A percentile compares a stretch with the other conserved stretches of the same genome.
phyloP scores from a whole-genome alignment of 371 early-diverging fungal genomes.

The Blakeslea trispora region DNA sequence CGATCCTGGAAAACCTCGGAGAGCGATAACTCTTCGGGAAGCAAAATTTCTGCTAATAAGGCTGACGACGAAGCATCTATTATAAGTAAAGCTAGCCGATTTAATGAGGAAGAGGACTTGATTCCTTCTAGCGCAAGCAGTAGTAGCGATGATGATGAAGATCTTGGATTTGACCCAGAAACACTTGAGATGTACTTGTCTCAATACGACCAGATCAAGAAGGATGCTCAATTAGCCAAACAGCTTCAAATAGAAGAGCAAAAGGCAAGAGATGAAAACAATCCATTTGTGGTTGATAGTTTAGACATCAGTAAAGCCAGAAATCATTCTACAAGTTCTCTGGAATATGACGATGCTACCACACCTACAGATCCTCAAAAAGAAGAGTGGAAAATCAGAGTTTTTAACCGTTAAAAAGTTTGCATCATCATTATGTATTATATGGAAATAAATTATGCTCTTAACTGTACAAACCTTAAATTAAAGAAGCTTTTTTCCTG shows the following conservation, averaged over 20 bases:
- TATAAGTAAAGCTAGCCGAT: slow-evolving; percentile 21
- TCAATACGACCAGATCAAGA: slow-evolving; percentile 28
- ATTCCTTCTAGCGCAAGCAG: slow-evolving; percentile 7
- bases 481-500: no score
- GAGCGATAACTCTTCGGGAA: slow-evolving; percentile 6
- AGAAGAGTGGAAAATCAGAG: slow-evolving; percentile 24
- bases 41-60: not conserved
- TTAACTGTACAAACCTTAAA: no score
- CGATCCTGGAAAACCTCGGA: slow-evolving; percentile 30
- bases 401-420: slow-evolving; percentile 13
- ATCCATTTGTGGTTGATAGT: slow-evolving; percentile 22
- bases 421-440: not conserved
- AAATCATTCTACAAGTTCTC: not conserved
- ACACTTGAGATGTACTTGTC: slow-evolving; percentile 20
- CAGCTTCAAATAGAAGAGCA: slow-evolving; percentile 23
- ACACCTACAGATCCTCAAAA: slow-evolving; percentile 5
- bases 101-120: slow-evolving; percentile 22
- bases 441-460: no score
- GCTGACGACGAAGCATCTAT: slow-evolving; percentile 16
- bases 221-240: slow-evolving; percentile 27
- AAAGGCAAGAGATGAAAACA: slow-evolving; percentile 23
- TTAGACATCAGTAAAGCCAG: slow-evolving; percentile 6
- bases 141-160: slow-evolving; percentile 13
- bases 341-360: not conserved
- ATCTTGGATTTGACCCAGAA: slow-evolving; percentile 19